Conservation (phyloP, 495 filamentous ascomycete genomes). For the Sporormia fimetaria region DNA sequence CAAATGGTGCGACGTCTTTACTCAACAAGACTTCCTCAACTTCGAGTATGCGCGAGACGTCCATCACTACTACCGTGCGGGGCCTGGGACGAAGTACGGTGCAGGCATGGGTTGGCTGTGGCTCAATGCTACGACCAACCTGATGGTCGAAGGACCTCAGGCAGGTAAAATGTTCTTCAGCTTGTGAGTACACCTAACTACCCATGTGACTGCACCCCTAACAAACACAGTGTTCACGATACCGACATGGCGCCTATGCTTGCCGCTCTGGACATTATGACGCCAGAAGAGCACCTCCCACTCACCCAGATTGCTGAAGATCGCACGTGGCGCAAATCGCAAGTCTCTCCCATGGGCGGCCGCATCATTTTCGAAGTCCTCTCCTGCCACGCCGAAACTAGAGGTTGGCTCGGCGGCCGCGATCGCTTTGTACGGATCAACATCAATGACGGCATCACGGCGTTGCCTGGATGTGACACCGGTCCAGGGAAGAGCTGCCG, state of each 20-base stretch:
- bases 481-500: slow-evolving; percentile 46
- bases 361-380: slow-evolving; percentile 45
- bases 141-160: slow-evolving; percentile 39
- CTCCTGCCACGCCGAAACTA: slow-evolving; percentile 4
- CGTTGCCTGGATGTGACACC: slow-evolving; percentile 39
- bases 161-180: slow-evolving; percentile 45
- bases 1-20: slow-evolving; percentile 50
- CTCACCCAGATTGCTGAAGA: slow-evolving; percentile 33
- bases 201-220: background rate
- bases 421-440: slow-evolving; percentile 49
- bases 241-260: slow-evolving; percentile 49
- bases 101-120: slow-evolving; percentile 50
- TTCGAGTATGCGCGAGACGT: slow-evolving; percentile 54
- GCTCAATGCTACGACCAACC: slow-evolving; percentile 46
- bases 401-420: too few relatives aligned
- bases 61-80: slow-evolving; percentile 49
- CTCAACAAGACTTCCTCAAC: slow-evolving; percentile 42
- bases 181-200: slow-evolving; percentile 37
- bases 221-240: slow-evolving; percentile 43
- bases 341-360: slow-evolving; percentile 49
- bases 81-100: slow-evolving; percentile 48
- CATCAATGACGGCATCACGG: slow-evolving; percentile 47
- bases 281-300: slow-evolving; percentile 36
- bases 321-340: slow-evolving; percentile 44
- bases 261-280: slow-evolving; percentile 43